Evolutionary conservation across 2,329 filamentous ascomycete species (phyloP).

Genomic region (Bipolaris cookei): DNA sequence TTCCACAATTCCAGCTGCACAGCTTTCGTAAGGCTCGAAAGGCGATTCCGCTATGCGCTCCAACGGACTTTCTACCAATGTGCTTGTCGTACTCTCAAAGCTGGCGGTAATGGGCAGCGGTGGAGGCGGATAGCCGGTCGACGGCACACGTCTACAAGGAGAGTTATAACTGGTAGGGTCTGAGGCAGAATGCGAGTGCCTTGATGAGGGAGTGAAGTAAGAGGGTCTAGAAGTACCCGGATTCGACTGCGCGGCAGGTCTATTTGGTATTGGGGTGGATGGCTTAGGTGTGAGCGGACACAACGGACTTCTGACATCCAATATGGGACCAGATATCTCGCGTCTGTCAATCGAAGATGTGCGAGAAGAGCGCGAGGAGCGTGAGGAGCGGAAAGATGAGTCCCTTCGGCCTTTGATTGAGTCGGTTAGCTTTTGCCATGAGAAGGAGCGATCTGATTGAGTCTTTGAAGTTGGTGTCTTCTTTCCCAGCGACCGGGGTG

Average conservation of each 20-base stretch:
- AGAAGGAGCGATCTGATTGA: constrained; percentile 31
- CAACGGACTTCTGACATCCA: constrained; percentile 25
- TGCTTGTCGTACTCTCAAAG: constrained; percentile 22
- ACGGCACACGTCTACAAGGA: constrained; percentile 14
- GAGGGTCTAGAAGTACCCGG: constrained; percentile 8
- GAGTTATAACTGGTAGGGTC: constrained; percentile 30
- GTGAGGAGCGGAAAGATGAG: constrained; percentile 19
- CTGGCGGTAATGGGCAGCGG: constrained; percentile 20
- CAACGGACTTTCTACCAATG: constrained; percentile 26
- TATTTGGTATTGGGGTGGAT: constrained; percentile 1
- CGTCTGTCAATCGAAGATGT: constrained; percentile 29
- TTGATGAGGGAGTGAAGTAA: neutral
- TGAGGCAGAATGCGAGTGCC: constrained; percentile 29
- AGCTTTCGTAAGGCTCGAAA: constrained; percentile 12
- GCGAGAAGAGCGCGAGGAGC: constrained; percentile 19
- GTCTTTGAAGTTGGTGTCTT: constrained; percentile 8
- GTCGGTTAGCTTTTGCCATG: constrained; percentile 38
- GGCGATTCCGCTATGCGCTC: constrained; percentile 37
- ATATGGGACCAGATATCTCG: constrained; percentile 37
- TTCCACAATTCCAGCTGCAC: neutral
- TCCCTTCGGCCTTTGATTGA: constrained; percentile 31
- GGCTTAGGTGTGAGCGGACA: constrained; percentile 20
- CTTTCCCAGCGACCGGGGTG: constrained; percentile 19
- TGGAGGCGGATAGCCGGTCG: constrained; percentile 18
- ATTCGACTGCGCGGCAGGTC: constrained; percentile 20